Evolutionary conservation across 441 rosid genomes (phyloP), one percentile per base, ranked within the genome.

Genomic region (Mallotus japonicus): DNA sequence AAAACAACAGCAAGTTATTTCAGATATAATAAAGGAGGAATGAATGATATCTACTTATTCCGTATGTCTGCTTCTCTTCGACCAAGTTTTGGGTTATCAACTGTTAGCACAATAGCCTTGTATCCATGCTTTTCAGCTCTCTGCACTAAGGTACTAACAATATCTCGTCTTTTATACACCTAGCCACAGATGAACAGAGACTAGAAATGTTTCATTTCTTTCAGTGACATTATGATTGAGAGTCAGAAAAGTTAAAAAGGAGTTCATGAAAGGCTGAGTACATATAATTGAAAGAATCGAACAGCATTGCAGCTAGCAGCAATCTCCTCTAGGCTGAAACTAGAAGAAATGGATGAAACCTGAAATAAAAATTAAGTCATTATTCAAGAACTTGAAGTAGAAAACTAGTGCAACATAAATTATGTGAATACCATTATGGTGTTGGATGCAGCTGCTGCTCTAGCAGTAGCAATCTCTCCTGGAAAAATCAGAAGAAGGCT

Each of bases 21-120:
- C 19, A 15, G 57, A 54, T 34, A 24, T 12, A 11, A 68, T 47
- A 62, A 69, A 9, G 67, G 69, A 11, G 70, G 56, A 63, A 67
- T 65, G 17, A 46, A 46, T 56, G 51, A 42, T 42, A 44, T 65
- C 67, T 28, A 91, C 96, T 80, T 89, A 81, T 93, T 93, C 90
- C 86, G 91, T 55, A 93, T 91, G 85, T 90, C 94, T 13, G 90
- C 90, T 80, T 93, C 96, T 81, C 98, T 90, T 74, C 92, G 83
- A 49, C 98, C 98, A 19, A 91, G 86, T 79, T 82, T 85, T 58
- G 97, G 97, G 82, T 74, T 71, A 87, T 93, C 95, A 24, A 76
- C 94, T 54, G 96, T 91, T 16, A 93, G 76, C 56, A 93, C 91
- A 62, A 91, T 85, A 67, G 93, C 98, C 82, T 85, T 91, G 71